Evolutionary conservation across 192 early-diverging fungal species (phyloP).

Genomic region (Physocladia obscura): DNA sequence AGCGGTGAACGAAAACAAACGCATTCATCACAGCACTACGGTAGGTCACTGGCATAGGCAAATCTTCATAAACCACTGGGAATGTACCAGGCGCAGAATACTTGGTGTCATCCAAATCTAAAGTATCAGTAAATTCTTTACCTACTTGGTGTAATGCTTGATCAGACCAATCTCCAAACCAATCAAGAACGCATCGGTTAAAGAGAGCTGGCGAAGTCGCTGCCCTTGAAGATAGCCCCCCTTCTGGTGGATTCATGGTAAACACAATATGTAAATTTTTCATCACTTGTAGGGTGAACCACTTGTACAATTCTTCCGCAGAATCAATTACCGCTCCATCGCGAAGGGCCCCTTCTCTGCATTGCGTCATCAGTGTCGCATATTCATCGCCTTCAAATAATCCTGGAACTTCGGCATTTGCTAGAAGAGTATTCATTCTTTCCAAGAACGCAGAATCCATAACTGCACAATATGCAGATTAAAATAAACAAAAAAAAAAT

Average conservation of each 20-base stretch:
- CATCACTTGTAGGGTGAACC: slow-evolving; percentile 97
- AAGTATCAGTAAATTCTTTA: slow-evolving; percentile 85
- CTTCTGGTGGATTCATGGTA: slow-evolving; percentile 99
- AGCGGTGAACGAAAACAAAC: slow-evolving; percentile 90
- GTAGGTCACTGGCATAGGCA: slow-evolving; percentile 71
- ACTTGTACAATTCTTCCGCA: slow-evolving; percentile 92
- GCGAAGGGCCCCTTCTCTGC: slow-evolving; percentile 89
- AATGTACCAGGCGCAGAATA: slow-evolving; percentile 72
- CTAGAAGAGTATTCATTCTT: slow-evolving; percentile 98
- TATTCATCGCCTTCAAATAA: slow-evolving; percentile 99
- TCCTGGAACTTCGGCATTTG: slow-evolving; percentile 98
- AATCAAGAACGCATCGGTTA: slow-evolving; percentile 99
- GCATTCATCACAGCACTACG: slow-evolving; percentile 87
- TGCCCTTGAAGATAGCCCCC: slow-evolving; percentile 83
- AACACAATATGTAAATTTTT: slow-evolving; percentile 98
- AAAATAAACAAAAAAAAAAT: neutral
- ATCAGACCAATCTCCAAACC: slow-evolving; percentile 99
- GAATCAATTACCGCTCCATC: slow-evolving; percentile 94
- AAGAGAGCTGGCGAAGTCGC: slow-evolving; percentile 99
- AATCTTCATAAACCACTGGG: slow-evolving; percentile 72
- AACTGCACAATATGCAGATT: no score
- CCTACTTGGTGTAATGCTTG: slow-evolving; percentile 99
- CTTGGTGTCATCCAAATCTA: slow-evolving; percentile 79
- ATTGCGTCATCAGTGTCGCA: slow-evolving; percentile 86
- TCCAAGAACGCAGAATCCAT: slow-evolving; percentile 97